Percentiles rank a stretch among this genome's conserved stretches.
These are phyloP conservation scores for Colletotrichum sp. DNA, from an alignment of 2,329 filamentous ascomycete genomes.

Conservation along the genomic window DNA sequence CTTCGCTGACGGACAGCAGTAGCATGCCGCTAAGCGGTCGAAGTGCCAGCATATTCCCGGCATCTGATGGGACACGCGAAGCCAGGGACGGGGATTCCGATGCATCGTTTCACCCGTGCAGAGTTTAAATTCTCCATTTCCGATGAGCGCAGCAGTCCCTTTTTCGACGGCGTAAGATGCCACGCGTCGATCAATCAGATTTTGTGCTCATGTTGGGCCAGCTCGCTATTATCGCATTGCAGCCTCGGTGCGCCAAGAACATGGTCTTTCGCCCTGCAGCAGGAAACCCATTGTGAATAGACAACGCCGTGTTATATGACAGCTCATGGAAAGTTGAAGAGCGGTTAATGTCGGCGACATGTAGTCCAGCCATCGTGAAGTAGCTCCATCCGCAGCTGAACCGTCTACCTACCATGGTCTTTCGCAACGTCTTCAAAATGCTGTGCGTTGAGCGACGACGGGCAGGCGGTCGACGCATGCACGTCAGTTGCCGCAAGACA, in stretches of 20 bases:
- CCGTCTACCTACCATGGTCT: neutral
- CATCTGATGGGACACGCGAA: conserved; percentile 1
- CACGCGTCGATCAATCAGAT: neutral
- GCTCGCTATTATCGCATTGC: neutral
- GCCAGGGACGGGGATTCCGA: conserved; percentile 20
- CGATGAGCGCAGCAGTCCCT: neutral
- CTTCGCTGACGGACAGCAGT: neutral
- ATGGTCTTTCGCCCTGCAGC: neutral
- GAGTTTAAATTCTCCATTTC: conserved; percentile 18
- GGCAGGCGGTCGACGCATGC: neutral
- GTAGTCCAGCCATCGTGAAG: neutral
- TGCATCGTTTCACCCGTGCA: conserved; percentile 16
- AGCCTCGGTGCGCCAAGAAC: neutral
- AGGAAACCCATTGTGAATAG: neutral
- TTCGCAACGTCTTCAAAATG: neutral
- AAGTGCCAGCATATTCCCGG: conserved; percentile 18
- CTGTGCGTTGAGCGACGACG: neutral
- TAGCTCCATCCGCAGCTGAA: neutral
- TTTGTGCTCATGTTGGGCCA: neutral
- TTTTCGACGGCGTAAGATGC: neutral
- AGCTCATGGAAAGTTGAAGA: neutral
- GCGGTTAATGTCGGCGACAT: neutral
- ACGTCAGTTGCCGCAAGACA: neutral
- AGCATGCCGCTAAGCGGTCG: neutral
- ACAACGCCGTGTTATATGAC: neutral